Percentiles rank a stretch among this genome's conserved stretches.
phyloP scores from a whole-genome alignment of 805 yeast genomes.

The Cyberlindnera americana region DNA sequence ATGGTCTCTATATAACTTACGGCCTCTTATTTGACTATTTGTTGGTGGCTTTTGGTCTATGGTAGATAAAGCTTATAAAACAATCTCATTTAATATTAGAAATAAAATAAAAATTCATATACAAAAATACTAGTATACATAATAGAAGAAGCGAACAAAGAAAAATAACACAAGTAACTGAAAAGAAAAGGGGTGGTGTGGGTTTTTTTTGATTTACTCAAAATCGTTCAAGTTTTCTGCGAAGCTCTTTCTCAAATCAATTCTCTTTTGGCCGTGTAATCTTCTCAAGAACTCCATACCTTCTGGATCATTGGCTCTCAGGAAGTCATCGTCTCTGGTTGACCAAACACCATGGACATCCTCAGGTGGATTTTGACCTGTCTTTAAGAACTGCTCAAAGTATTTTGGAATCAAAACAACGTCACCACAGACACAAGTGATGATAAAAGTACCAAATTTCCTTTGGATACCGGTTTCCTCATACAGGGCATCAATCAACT shows the following conservation, averaged over 20 bases:
- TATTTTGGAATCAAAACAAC: constrained; percentile 39
- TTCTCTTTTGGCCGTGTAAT: constrained; percentile 39
- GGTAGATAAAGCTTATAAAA: too few relatives aligned
- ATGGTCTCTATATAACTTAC: constrained; percentile 64
- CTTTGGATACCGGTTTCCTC: constrained; percentile 41
- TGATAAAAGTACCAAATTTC: constrained; percentile 39
- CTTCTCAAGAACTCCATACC: constrained; percentile 32
- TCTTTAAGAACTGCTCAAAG: constrained; percentile 37
- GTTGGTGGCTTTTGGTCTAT: constrained; percentile 43
- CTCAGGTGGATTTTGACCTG: constrained; percentile 40
- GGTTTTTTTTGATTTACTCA: too few relatives aligned
- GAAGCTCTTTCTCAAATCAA: constrained; percentile 39
- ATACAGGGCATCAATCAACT: constrained; percentile 37
- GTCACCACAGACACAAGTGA: constrained; percentile 43
- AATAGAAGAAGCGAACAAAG: neutral
- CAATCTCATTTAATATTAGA: too few relatives aligned
- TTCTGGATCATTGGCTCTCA: constrained; percentile 33
- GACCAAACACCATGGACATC: constrained; percentile 46
- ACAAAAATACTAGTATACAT: neutral
- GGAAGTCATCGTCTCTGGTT: constrained; percentile 37
- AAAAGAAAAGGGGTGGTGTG: too few relatives aligned
- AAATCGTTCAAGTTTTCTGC: constrained; percentile 28
- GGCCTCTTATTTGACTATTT: constrained; percentile 69
- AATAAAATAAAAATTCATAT: neutral
- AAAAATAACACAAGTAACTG: neutral